A percentile compares a stretch with the other conserved stretches of the same genome.
Conservation (phyloP, 805 yeast species). For the Yamadazyma ubonensis region DNA sequence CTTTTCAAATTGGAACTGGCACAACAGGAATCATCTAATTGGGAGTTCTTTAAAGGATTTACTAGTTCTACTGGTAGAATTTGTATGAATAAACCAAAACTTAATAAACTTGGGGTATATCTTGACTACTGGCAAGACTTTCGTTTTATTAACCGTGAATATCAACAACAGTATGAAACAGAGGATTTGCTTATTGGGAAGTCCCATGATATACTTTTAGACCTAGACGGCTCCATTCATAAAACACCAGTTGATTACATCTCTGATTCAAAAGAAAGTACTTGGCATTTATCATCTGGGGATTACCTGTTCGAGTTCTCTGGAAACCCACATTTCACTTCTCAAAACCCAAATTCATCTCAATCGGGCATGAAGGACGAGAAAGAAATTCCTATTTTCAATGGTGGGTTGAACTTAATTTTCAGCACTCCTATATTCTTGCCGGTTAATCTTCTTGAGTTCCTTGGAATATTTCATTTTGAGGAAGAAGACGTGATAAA, state of each 20-base stretch:
- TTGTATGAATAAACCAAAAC: slow-evolving; percentile 22
- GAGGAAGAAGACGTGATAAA: not conserved
- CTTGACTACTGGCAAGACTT: slow-evolving; percentile 38
- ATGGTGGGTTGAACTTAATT: slow-evolving; percentile 28
- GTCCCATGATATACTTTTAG: slow-evolving; percentile 22
- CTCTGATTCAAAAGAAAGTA: slow-evolving; percentile 17
- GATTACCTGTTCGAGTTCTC: slow-evolving; percentile 21
- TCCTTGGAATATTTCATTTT: slow-evolving; percentile 20
- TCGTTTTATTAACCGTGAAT: slow-evolving; percentile 26
- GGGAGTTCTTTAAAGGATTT: slow-evolving; percentile 25
- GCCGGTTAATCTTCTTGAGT: slow-evolving; percentile 31
- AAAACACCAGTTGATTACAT: slow-evolving; percentile 21
- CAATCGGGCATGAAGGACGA: not conserved
- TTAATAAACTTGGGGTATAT: slow-evolving; percentile 31
- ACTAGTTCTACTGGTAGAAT: slow-evolving; percentile 28
- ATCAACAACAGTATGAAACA: slow-evolving; percentile 2
- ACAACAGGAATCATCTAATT: slow-evolving; percentile 11
- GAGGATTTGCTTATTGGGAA: slow-evolving; percentile 16
- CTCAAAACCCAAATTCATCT: not conserved
- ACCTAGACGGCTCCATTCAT: slow-evolving; percentile 17
- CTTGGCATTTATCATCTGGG: slow-evolving; percentile 23
- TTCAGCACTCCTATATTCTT: slow-evolving; percentile 26
- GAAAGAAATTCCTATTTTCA: slow-evolving; percentile 1
- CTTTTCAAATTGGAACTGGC: slow-evolving; percentile 24
- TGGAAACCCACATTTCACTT: slow-evolving; percentile 10